Evolutionary conservation across 495 filamentous ascomycete species (phyloP).

Genomic region (Glonium stellatum): DNA sequence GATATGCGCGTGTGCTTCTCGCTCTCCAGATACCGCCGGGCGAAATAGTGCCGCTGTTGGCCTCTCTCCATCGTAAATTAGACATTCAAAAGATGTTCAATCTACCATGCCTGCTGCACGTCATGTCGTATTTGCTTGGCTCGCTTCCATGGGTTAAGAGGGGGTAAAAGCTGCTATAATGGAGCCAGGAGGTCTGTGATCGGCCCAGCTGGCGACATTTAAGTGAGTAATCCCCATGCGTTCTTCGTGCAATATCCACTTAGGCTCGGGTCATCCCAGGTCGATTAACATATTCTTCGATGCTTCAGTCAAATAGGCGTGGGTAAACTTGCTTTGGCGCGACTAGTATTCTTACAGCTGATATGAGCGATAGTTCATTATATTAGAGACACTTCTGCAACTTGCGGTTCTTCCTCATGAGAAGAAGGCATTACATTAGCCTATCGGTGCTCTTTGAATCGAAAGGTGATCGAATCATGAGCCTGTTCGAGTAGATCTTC

Average conservation of each 20-base stretch:
- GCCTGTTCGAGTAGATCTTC: too few species aligned
- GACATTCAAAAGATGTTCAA: constrained; percentile 22
- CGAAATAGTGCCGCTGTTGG: constrained; percentile 28
- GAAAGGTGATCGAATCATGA: too few species aligned
- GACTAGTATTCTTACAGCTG: constrained; percentile 34
- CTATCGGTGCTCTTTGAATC: too few species aligned
- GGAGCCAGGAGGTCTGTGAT: constrained; percentile 37
- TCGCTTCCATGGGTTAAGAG: constrained; percentile 35
- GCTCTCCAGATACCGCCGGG: constrained; percentile 24
- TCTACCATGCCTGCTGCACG: constrained; percentile 34
- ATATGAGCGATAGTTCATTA: neutral
- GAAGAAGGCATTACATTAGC: neutral
- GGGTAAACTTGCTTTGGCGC: constrained; percentile 36
- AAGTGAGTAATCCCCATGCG: constrained; percentile 36
- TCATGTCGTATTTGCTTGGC: constrained; percentile 34
- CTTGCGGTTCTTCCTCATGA: neutral
- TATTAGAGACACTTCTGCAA: neutral
- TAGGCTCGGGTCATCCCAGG: constrained; percentile 33
- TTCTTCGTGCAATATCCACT: constrained; percentile 33
- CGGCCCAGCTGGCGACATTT: constrained; percentile 38
- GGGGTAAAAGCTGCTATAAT: constrained; percentile 32
- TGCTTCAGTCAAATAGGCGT: constrained; percentile 34
- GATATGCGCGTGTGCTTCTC: constrained; percentile 19
- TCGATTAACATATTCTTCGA: constrained; percentile 32
- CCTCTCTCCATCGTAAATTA: constrained; percentile 21